Evolutionary conservation across 2,329 filamentous ascomycete species (phyloP).

Genomic region (Parasarocladium wereldwijsianum): DNA sequence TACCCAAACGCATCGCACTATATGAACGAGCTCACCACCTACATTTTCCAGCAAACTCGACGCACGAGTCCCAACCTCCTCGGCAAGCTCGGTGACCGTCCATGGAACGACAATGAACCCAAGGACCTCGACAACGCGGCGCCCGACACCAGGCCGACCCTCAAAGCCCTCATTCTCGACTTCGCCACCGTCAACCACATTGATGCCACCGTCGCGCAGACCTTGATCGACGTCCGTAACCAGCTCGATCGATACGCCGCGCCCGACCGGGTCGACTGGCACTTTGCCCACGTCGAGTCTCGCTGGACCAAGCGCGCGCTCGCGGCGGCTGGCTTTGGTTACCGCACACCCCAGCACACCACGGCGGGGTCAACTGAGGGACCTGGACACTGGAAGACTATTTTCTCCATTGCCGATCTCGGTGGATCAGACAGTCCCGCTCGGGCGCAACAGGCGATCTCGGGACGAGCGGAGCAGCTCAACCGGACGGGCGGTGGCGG

Average conservation of each 20-base stretch:
- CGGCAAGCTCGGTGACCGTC: slow-evolving; percentile 36
- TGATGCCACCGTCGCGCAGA: slow-evolving; percentile 40
- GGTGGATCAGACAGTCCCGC: slow-evolving; percentile 53
- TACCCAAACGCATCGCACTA: slow-evolving; percentile 38
- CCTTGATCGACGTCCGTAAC: slow-evolving; percentile 37
- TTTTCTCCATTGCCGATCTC: slow-evolving; percentile 86
- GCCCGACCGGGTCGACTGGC: slow-evolving; percentile 30
- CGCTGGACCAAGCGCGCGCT: slow-evolving; percentile 43
- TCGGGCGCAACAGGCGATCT: slow-evolving; percentile 34
- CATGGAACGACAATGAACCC: slow-evolving; percentile 40
- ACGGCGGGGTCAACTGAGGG: slow-evolving; percentile 9
- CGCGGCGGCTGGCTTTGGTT: slow-evolving; percentile 37
- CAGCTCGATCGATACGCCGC: slow-evolving; percentile 35
- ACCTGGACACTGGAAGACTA: slow-evolving; percentile 44
- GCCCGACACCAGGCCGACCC: slow-evolving; percentile 27
- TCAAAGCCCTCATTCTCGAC: slow-evolving; percentile 41
- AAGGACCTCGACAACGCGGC: slow-evolving; percentile 16
- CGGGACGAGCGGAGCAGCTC: slow-evolving; percentile 30
- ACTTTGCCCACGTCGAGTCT: slow-evolving; percentile 36
- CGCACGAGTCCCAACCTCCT: slow-evolving; percentile 26
- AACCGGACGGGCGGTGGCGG: slow-evolving; percentile 29
- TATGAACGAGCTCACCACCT: slow-evolving; percentile 31
- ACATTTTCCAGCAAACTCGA: slow-evolving; percentile 29
- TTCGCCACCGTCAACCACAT: slow-evolving; percentile 39
- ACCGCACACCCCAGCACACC: slow-evolving; percentile 16